phyloP scores from a whole-genome alignment of 768 basidiomycete species.

The Boletus insuetus region DNA sequence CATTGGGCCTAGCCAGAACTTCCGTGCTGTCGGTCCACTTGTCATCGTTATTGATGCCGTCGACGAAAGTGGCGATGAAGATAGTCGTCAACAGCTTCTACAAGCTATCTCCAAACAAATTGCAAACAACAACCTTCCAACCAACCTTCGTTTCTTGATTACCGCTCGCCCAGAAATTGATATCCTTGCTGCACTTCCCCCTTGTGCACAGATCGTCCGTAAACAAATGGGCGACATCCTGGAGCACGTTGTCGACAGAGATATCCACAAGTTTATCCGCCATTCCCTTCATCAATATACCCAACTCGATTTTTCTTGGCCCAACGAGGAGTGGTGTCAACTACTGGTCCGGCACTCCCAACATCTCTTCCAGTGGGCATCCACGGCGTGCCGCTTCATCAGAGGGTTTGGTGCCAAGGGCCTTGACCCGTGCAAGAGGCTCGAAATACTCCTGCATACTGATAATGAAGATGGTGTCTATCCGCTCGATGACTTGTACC shows the following conservation, averaged over 20 bases:
- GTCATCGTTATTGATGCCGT: too few relatives aligned
- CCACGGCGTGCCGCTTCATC: background rate
- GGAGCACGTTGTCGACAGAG: background rate
- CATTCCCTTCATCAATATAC: background rate
- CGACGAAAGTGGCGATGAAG: too few relatives aligned
- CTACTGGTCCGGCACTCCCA: background rate
- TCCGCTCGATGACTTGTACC: background rate
- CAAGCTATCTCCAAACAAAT: too few relatives aligned
- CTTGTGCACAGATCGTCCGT: too few relatives aligned
- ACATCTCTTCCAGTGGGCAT: background rate
- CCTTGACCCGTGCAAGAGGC: background rate
- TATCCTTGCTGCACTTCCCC: too few relatives aligned
- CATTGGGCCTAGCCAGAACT: too few relatives aligned
- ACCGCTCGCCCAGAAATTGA: too few relatives aligned
- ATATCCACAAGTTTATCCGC: background rate
- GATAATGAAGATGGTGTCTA: background rate
- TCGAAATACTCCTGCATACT: background rate
- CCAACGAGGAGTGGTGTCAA: constrained; percentile 5
- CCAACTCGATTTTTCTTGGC: background rate
- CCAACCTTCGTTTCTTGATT: too few relatives aligned
- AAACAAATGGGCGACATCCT: background rate
- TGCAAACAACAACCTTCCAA: too few relatives aligned
- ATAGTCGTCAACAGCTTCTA: too few relatives aligned
- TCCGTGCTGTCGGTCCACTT: too few relatives aligned
- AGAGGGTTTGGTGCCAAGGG: background rate